phyloP scores from a whole-genome alignment of 2,329 filamentous ascomycete species.

The Claviceps purpurea region DNA sequence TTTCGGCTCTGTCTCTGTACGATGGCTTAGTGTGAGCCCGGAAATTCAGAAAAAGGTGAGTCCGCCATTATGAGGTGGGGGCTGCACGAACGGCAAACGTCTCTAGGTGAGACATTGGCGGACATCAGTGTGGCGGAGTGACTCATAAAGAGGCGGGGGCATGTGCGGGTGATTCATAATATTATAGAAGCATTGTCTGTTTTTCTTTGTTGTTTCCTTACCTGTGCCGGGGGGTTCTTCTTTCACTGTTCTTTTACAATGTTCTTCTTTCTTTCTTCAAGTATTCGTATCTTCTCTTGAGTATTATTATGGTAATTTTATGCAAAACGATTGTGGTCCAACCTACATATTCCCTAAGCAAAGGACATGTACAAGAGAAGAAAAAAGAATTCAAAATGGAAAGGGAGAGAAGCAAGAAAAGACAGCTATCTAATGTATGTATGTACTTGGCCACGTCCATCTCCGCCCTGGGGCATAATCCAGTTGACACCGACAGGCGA shows the following conservation, averaged over 20 bases:
- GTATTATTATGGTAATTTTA: too few species aligned
- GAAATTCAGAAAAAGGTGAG: neutral
- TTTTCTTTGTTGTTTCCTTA: neutral
- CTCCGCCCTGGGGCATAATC: too few species aligned
- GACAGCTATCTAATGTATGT: neutral
- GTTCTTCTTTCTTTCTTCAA: too few species aligned
- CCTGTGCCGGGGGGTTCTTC: neutral
- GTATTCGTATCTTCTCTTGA: too few species aligned
- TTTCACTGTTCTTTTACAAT: too few species aligned
- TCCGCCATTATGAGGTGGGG: neutral
- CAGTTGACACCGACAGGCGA: too few species aligned
- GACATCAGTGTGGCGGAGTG: neutral
- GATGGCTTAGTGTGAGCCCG: constrained; percentile 68
- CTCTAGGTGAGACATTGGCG: neutral
- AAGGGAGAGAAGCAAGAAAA: neutral
- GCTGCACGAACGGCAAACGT: too few species aligned
- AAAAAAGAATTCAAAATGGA: neutral
- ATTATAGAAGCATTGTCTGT: neutral
- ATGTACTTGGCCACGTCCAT: too few species aligned
- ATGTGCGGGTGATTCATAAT: neutral
- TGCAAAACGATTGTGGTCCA: too few species aligned
- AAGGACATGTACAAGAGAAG: neutral
- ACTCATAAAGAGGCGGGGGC: neutral
- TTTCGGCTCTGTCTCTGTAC: constrained; percentile 90
- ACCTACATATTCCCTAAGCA: too few species aligned